A percentile compares a stretch with the other conserved stretches of the same genome.
phyloP scores from a whole-genome alignment of 1,284 basidiomycete species.

The Ustilago esculenta region DNA sequence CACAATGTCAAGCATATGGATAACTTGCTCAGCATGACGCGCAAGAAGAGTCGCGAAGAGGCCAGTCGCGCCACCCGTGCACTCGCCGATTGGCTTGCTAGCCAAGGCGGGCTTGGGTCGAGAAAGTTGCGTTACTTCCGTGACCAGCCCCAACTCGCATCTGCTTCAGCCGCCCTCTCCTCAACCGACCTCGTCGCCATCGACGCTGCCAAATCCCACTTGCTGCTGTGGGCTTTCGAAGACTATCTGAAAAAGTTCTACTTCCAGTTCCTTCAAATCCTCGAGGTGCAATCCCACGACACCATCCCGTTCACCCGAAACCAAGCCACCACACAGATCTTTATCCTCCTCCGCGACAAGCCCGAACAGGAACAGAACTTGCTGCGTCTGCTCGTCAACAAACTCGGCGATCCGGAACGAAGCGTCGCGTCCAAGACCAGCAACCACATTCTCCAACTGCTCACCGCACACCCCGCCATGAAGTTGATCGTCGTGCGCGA shows the following conservation, averaged over 20 bases:
- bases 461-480: slow-evolving; percentile 93
- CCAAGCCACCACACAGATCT: slow-evolving; percentile 76
- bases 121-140: slow-evolving; percentile 79
- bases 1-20: slow-evolving; percentile 76
- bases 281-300: slow-evolving; percentile 89
- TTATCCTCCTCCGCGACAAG: slow-evolving; percentile 83
- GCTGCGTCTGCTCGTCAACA: slow-evolving; percentile 89
- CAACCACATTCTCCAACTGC: slow-evolving; percentile 85
- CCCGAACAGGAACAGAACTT: slow-evolving; percentile 98
- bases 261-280: slow-evolving; percentile 87
- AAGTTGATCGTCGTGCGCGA: slow-evolving; percentile 89
- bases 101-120: slow-evolving; percentile 78
- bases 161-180: slow-evolving; percentile 71
- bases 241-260: slow-evolving; percentile 98
- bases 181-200: slow-evolving; percentile 37
- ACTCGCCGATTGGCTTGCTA: slow-evolving; percentile 90
- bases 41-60: slow-evolving; percentile 90
- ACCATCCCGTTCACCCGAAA: slow-evolving; percentile 87
- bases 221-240: slow-evolving; percentile 90
- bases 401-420: slow-evolving; percentile 82
- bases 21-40: slow-evolving; percentile 78
- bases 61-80: slow-evolving; percentile 87
- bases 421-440: slow-evolving; percentile 89
- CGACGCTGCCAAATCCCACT: slow-evolving; percentile 70
- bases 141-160: slow-evolving; percentile 78